These are phyloP conservation scores for Forsythia viridissima DNA, from an alignment of 257 asterid genomes.

Conservation along the genomic window DNA sequence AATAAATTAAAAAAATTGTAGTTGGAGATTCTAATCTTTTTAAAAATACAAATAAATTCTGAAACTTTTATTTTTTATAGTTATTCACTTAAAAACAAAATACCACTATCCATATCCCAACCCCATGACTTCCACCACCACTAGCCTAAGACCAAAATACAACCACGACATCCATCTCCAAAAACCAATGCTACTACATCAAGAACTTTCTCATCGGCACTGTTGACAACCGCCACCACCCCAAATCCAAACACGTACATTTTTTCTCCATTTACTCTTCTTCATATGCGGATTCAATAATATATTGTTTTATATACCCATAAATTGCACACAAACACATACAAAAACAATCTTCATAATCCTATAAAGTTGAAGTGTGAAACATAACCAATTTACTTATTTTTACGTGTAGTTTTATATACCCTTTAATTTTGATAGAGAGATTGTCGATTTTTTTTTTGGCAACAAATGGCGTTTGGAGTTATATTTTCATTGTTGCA, in stretches of 20 bases:
- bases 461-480: constrained; percentile 65
- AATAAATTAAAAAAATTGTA: too few relatives aligned
- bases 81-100: too few relatives aligned
- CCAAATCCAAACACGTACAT: neutral
- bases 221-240: too few relatives aligned
- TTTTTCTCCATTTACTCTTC: constrained; percentile 11
- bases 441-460: neutral
- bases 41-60: too few relatives aligned
- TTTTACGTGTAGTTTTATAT: constrained; percentile 13
- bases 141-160: too few relatives aligned
- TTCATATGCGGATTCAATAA: constrained; percentile 59
- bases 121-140: too few relatives aligned
- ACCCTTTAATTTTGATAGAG: neutral
- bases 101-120: too few relatives aligned
- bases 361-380: neutral
- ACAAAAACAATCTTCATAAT: neutral
- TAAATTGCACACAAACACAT: neutral
- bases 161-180: too few relatives aligned
- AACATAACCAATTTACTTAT: neutral
- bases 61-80: too few relatives aligned
- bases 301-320: neutral
- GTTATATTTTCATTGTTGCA: constrained; percentile 81
- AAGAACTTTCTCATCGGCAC: too few relatives aligned
- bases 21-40: too few relatives aligned
- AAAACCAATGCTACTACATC: too few relatives aligned